phyloP scores from a whole-genome alignment of 208 protist genomes.

The Trypanosoma avium region DNA sequence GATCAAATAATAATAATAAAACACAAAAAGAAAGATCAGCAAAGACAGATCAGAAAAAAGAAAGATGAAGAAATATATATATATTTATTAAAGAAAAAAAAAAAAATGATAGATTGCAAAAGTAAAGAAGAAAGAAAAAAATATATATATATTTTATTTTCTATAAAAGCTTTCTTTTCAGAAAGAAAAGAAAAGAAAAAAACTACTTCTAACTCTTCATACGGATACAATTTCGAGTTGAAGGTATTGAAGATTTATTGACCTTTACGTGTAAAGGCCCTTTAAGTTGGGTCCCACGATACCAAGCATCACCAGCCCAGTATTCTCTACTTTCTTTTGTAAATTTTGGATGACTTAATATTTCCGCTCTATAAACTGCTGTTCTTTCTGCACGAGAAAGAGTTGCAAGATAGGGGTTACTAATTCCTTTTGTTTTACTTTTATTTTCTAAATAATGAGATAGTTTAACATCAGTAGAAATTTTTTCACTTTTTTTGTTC shows the following conservation, averaged over 20 bases:
- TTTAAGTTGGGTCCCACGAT: constrained; percentile 47
- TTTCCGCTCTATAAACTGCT: constrained; percentile 39
- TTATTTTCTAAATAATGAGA: neutral
- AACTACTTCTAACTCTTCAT: constrained; percentile 4
- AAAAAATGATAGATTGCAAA: constrained; percentile 2
- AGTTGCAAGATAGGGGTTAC: constrained; percentile 16
- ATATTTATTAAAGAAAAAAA: neutral
- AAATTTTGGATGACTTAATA: constrained; percentile 59
- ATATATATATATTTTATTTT: neutral
- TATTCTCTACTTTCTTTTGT: constrained; percentile 32
- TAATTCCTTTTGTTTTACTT: neutral
- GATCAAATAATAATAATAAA: too few relatives aligned
- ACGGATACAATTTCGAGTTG: constrained; percentile 32
- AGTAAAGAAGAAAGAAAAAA: constrained; percentile 1
- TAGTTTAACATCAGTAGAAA: neutral
- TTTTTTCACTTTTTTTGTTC: neutral
- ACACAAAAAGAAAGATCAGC: too few relatives aligned
- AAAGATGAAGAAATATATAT: too few relatives aligned
- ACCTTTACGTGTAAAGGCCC: constrained; percentile 17
- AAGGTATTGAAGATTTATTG: neutral
- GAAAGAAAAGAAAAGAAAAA: neutral
- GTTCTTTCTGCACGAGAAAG: constrained; percentile 41
- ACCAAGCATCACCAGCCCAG: constrained; percentile 42
- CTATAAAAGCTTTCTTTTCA: neutral
- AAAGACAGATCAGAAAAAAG: too few relatives aligned